Conservation (phyloP, 768 basidiomycete species). For the Cyathus striatus region DNA sequence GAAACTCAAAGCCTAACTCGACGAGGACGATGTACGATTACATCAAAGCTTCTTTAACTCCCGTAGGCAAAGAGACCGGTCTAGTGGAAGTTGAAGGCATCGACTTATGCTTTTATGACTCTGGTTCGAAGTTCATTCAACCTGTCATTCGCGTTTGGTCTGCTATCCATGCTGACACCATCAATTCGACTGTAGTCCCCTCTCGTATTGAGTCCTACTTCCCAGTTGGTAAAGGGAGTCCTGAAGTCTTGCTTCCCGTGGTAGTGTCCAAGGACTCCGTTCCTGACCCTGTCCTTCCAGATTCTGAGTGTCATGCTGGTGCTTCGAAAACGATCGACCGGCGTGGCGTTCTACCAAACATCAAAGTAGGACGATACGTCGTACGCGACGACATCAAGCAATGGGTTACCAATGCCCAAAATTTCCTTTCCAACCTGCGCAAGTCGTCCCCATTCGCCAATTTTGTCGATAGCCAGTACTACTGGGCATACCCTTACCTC, state of each 20-base stretch:
- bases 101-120: slow-evolving; percentile 8
- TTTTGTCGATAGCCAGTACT: slow-evolving; percentile 5
- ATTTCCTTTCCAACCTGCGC: slow-evolving; percentile 2
- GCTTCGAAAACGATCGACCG: background rate
- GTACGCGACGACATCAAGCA: slow-evolving; percentile 1
- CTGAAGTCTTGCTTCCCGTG: background rate
- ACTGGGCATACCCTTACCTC: slow-evolving; percentile 3
- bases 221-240: background rate
- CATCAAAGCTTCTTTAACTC: slow-evolving; percentile 2
- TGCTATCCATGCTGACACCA: background rate
- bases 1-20: background rate
- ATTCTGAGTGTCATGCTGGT: background rate
- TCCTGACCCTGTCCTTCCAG: background rate
- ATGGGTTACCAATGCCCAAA: slow-evolving; percentile 2
- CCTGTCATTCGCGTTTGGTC: slow-evolving; percentile 6
- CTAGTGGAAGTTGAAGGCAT: slow-evolving; percentile 3
- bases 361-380: slow-evolving; percentile 7
- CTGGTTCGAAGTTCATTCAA: slow-evolving; percentile 1
- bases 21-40: background rate
- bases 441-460: background rate
- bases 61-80: background rate
- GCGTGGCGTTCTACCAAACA: background rate
- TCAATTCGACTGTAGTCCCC: background rate
- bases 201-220: background rate
- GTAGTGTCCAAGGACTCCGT: background rate